These are phyloP conservation scores for Umbelopsis sp. DNA, from an alignment of 371 early-diverging fungal genomes.

Conservation along the genomic window DNA sequence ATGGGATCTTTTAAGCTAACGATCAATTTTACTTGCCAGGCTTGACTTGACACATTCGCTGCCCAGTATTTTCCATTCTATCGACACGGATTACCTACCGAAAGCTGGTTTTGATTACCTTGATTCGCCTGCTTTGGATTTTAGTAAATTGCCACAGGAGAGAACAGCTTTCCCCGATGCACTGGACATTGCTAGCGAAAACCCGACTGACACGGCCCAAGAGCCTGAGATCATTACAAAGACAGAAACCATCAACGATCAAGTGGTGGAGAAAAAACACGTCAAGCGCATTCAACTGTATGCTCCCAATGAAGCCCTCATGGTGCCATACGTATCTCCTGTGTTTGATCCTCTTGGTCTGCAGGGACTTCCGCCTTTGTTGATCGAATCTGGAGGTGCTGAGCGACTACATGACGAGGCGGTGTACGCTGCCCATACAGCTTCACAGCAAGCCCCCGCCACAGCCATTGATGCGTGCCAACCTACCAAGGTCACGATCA, in stretches of 20 bases:
- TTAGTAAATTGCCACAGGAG: slow-evolving; percentile 31
- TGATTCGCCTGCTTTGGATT: slow-evolving; percentile 43
- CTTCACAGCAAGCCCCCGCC: slow-evolving; percentile 30
- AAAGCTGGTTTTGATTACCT: slow-evolving; percentile 53
- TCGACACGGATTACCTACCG: slow-evolving; percentile 64
- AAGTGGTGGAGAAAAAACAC: slow-evolving; percentile 26
- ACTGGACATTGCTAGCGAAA: slow-evolving; percentile 28
- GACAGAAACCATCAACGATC: slow-evolving; percentile 15
- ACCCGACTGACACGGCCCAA: slow-evolving; percentile 14
- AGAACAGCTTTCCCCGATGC: slow-evolving; percentile 9
- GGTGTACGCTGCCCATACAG: slow-evolving; percentile 39
- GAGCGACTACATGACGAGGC: slow-evolving; percentile 74
- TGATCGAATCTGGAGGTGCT: slow-evolving; percentile 63
- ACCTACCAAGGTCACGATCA: slow-evolving; percentile 34
- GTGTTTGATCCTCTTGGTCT: slow-evolving; percentile 43
- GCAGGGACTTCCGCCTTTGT: slow-evolving; percentile 46
- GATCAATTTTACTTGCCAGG: slow-evolving; percentile 28
- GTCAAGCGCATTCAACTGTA: slow-evolving; percentile 59
- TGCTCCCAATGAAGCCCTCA: slow-evolving; percentile 51
- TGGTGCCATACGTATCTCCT: slow-evolving; percentile 55
- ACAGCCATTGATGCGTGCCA: slow-evolving; percentile 25
- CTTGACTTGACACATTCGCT: slow-evolving; percentile 65
- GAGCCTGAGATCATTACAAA: slow-evolving; percentile 1
- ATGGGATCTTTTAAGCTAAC: slow-evolving; percentile 26
- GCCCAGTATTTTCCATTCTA: slow-evolving; percentile 64